phyloP scores from a whole-genome alignment of 495 filamentous ascomycete genomes.

The Neurospora sp. region DNA sequence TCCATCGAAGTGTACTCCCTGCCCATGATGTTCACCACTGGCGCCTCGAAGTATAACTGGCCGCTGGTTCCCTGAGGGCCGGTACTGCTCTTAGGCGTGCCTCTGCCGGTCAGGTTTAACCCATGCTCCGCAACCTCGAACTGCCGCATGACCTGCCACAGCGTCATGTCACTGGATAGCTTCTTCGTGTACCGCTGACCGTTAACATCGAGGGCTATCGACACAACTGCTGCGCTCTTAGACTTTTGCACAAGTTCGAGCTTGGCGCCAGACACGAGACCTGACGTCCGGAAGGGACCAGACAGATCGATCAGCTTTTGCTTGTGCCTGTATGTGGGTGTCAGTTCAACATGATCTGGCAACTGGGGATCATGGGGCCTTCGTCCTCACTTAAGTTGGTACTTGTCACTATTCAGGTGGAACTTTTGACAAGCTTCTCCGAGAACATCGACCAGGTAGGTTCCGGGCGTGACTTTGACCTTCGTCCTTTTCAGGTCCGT shows the following conservation, averaged over 20 bases:
- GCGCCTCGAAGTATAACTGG: constrained; percentile 75
- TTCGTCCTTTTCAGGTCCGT: constrained; percentile 58
- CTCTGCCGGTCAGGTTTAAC: constrained; percentile 72
- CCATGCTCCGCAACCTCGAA: constrained; percentile 64
- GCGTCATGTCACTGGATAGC: constrained; percentile 68
- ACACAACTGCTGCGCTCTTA: constrained; percentile 70
- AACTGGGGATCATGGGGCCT: constrained; percentile 18
- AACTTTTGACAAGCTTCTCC: constrained; percentile 79
- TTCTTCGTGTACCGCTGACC: constrained; percentile 68
- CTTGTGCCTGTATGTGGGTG: constrained; percentile 47
- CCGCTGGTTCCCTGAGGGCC: constrained; percentile 51
- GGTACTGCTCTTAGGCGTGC: constrained; percentile 46
- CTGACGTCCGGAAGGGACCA: constrained; percentile 73
- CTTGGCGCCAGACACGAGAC: constrained; percentile 76
- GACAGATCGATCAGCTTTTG: constrained; percentile 79
- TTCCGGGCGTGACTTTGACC: constrained; percentile 76
- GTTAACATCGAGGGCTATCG: constrained; percentile 74
- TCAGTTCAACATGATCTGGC: background rate
- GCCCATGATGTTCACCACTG: constrained; percentile 71
- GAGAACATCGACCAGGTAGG: constrained; percentile 70
- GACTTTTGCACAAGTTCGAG: constrained; percentile 83
- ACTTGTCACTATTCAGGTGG: constrained; percentile 58
- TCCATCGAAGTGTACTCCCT: constrained; percentile 63
- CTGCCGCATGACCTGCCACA: constrained; percentile 82
- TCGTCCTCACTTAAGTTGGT: constrained; percentile 59